These are phyloP conservation scores for Mycena alexandri DNA, from an alignment of 768 basidiomycete genomes.

Conservation along the genomic window DNA sequence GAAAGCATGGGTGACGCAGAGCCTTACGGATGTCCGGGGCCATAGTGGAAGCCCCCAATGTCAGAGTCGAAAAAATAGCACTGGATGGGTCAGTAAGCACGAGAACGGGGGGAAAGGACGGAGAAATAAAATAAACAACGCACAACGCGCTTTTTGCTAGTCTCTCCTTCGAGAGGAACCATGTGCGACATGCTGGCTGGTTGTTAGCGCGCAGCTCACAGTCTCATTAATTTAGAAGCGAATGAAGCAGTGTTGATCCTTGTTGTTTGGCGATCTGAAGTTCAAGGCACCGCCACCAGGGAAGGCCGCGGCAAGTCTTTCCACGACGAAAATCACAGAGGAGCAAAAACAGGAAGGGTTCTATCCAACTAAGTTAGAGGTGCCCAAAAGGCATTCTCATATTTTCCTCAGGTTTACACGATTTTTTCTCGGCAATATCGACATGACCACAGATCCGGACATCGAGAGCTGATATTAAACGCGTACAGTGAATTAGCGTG, in stretches of 20 bases:
- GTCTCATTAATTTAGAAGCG: slow-evolving; percentile 21
- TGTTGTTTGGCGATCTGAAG: slow-evolving; percentile 7
- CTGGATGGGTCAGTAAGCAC: slow-evolving; percentile 53
- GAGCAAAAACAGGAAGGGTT: not conserved
- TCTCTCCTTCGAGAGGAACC: slow-evolving; percentile 78
- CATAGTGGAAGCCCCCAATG: slow-evolving; percentile 99
- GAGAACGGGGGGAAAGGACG: slow-evolving; percentile 24
- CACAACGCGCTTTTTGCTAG: slow-evolving; percentile 89
- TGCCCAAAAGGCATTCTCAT: too few species aligned
- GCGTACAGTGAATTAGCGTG: slow-evolving; percentile 23
- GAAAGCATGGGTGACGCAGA: not conserved
- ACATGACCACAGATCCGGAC: too few species aligned
- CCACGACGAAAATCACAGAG: too few species aligned
- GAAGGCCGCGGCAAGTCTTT: too few species aligned
- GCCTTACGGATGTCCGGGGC: slow-evolving; percentile 92
- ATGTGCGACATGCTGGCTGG: slow-evolving; percentile 47
- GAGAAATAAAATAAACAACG: slow-evolving; percentile 49
- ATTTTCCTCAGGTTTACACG: too few species aligned
- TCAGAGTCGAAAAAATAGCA: slow-evolving; percentile 99
- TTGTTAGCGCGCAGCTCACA: slow-evolving; percentile 27
- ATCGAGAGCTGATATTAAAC: slow-evolving; percentile 24
- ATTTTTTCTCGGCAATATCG: too few species aligned
- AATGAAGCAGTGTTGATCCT: slow-evolving; percentile 28
- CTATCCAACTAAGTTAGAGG: too few species aligned
- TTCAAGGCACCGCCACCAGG: slow-evolving; percentile 4